Percentiles rank a stretch among this genome's conserved stretches.
These are phyloP conservation scores for Chaetomium sp. DNA, from an alignment of 2,329 filamentous ascomycete genomes.

Conservation along the genomic window DNA sequence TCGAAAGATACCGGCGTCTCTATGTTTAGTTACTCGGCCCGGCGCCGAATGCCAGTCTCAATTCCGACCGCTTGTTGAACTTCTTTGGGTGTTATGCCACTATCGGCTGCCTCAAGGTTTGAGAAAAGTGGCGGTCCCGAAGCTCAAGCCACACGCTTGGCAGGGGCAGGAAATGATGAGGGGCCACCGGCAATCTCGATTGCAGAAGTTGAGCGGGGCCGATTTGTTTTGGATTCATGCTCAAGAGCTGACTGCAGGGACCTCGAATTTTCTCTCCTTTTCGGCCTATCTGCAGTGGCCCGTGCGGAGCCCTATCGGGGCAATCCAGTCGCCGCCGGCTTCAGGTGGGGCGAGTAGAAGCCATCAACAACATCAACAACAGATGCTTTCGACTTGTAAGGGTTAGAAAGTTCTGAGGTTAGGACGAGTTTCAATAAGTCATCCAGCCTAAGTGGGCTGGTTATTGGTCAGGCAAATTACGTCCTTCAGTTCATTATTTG, in stretches of 20 bases:
- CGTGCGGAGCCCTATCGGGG: neutral
- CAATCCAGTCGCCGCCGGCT: neutral
- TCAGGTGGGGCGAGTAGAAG: neutral
- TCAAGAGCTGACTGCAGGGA: neutral
- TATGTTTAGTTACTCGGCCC: neutral
- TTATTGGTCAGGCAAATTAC: neutral
- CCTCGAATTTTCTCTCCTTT: slow-evolving; percentile 1
- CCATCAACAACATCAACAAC: neutral
- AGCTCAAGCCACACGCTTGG: slow-evolving; percentile 10
- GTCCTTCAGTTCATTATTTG: neutral
- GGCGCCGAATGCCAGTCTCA: neutral
- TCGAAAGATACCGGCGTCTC: neutral
- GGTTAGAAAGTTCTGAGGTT: neutral
- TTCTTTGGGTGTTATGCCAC: no score
- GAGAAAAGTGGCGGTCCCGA: neutral
- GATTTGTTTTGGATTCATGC: slow-evolving; percentile 21
- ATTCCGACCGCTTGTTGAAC: slow-evolving; percentile 3
- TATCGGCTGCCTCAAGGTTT: neutral
- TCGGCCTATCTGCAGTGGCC: neutral
- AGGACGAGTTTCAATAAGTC: neutral
- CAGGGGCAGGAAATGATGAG: slow-evolving; percentile 30
- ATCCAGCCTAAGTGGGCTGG: neutral
- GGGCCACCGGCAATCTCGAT: slow-evolving; percentile 29
- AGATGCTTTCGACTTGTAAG: neutral
- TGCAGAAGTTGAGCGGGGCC: slow-evolving; percentile 23